Evolutionary conservation across 306 rosid species (phyloP).

Genomic region (Quercus mongolica): DNA sequence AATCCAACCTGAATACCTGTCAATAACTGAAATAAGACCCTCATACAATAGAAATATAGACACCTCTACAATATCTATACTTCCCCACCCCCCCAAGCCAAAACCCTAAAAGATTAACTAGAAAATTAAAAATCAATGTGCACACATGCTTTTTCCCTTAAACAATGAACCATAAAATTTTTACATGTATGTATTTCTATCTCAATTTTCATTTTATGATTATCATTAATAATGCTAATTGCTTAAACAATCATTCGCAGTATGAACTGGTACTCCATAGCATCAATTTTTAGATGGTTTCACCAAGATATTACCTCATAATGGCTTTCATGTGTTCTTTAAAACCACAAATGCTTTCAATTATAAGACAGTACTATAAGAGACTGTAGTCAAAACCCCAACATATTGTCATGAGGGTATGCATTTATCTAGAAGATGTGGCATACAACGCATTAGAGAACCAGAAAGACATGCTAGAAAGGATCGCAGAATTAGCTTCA

Average conservation of each 20-base stretch:
- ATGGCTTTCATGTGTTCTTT: neutral
- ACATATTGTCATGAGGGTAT: neutral
- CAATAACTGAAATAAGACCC: neutral
- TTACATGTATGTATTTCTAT: neutral
- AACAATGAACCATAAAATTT: neutral
- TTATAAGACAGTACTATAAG: neutral
- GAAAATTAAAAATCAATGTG: neutral
- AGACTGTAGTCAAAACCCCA: neutral
- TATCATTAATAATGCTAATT: neutral
- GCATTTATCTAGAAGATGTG: neutral
- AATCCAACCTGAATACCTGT: neutral
- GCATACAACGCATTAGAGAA: neutral
- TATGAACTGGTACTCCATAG: neutral
- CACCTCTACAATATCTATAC: neutral
- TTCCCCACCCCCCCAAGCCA: neutral
- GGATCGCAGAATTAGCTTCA: neutral
- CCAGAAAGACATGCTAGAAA: neutral
- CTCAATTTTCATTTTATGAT: neutral
- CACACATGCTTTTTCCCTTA: neutral
- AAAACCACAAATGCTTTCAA: neutral
- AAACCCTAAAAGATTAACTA: neutral
- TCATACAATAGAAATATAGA: neutral
- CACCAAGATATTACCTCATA: neutral
- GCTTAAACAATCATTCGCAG: neutral
- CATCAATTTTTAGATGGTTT: neutral